Conservation (phyloP, 1,284 basidiomycete genomes). For the Trichosporon inkin region DNA sequence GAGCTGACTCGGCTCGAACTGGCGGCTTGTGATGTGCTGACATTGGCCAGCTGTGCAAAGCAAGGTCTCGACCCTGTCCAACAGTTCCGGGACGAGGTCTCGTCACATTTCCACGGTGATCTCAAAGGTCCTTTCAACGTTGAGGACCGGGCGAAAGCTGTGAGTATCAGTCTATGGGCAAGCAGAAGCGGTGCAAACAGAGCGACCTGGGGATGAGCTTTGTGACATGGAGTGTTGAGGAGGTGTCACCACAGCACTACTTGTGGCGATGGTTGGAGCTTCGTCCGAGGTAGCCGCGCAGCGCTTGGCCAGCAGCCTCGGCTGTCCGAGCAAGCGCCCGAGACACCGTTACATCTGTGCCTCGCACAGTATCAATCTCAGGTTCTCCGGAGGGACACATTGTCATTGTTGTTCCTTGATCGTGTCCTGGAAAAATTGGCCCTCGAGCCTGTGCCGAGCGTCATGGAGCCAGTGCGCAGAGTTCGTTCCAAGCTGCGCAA, state of each 20-base stretch:
- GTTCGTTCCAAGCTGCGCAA: too few relatives aligned
- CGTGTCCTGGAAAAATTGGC: not conserved
- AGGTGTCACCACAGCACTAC: not conserved
- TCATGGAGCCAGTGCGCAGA: too few relatives aligned
- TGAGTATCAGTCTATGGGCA: constrained; percentile 17
- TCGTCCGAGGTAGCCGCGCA: not conserved
- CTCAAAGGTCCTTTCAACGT: constrained; percentile 82
- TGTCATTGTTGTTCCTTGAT: not conserved
- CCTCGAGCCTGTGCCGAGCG: not conserved
- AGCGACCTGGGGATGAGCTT: not conserved
- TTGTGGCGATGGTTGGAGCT: not conserved
- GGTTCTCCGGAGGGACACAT: too few relatives aligned
- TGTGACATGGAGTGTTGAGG: not conserved
- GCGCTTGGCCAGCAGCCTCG: not conserved
- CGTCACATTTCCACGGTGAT: constrained; percentile 68
- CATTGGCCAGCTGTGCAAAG: constrained; percentile 54
- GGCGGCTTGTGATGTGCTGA: too few relatives aligned
- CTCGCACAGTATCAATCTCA: not conserved
- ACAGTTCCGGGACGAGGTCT: constrained; percentile 71
- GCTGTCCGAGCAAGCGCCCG: constrained; percentile 1
- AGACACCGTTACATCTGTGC: constrained; percentile 12
- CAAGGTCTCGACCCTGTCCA: constrained; percentile 64
- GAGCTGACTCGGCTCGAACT: too few relatives aligned
- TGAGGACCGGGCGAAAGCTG: constrained; percentile 66
- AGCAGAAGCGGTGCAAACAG: not conserved